Percentiles rank a stretch among this genome's conserved stretches.
phyloP scores from a whole-genome alignment of 306 rosid species.

The Glycine latifolia region DNA sequence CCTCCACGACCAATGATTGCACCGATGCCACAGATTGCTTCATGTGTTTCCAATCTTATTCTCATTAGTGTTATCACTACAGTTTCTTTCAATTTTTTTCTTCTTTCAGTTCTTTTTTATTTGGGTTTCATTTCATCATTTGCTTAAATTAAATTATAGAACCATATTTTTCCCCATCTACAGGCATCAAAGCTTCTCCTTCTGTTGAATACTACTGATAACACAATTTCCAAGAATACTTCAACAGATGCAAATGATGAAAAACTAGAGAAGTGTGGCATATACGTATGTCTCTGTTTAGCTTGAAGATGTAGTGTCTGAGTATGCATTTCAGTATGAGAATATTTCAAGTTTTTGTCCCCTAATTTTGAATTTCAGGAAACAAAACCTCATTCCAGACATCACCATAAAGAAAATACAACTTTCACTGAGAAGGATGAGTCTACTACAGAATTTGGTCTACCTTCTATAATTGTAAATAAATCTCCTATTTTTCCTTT shows the following conservation, averaged over 20 bases:
- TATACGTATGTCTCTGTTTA: conserved; percentile 48
- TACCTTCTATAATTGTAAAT: too few relatives aligned
- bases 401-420: conserved; percentile 28
- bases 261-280: conserved; percentile 40
- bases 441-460: background rate
- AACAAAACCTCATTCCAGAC: conserved; percentile 43
- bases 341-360: background rate
- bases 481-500: background rate
- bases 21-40: conserved; percentile 20
- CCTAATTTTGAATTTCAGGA: background rate
- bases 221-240: too few relatives aligned
- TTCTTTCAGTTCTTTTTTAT: too few relatives aligned
- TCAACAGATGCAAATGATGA: conserved; percentile 34
- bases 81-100: too few relatives aligned
- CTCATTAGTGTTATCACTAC: too few relatives aligned
- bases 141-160: conserved; percentile 26
- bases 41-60: too few relatives aligned
- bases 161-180: conserved; percentile 29
- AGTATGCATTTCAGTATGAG: conserved; percentile 15
- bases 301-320: conserved; percentile 11
- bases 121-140: background rate
- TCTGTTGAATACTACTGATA: background rate
- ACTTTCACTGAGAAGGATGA: conserved; percentile 37
- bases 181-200: conserved; percentile 65
- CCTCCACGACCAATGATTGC: conserved; percentile 57